These are phyloP conservation scores for Phanerochaete carnosa DNA, from an alignment of 768 basidiomycete genomes.

Conservation along the genomic window DNA sequence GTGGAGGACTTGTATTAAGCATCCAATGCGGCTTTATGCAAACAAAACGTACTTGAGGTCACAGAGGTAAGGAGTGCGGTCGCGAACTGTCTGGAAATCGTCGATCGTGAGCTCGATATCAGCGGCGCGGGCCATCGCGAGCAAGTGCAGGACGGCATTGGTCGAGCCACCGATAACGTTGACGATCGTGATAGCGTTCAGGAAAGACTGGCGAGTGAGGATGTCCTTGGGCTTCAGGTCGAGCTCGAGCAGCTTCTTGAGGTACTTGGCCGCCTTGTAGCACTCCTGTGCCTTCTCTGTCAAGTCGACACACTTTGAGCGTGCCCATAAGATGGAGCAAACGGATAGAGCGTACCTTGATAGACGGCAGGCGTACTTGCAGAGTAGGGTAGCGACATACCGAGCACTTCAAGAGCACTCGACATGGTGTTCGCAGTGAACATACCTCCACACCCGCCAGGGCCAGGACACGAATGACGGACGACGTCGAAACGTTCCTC, in stretches of 20 bases:
- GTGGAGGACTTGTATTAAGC: not conserved
- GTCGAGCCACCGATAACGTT: constrained; percentile 86
- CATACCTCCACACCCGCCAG: constrained; percentile 76
- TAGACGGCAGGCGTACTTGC: constrained; percentile 73
- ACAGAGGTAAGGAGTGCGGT: constrained; percentile 82
- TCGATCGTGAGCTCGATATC: constrained; percentile 74
- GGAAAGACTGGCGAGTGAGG: constrained; percentile 65
- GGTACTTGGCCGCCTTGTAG: constrained; percentile 68
- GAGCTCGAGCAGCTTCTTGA: constrained; percentile 68
- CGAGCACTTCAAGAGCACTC: constrained; percentile 77
- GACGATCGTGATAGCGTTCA: constrained; percentile 80
- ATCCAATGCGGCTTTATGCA: not conserved
- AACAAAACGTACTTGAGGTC: constrained; percentile 59
- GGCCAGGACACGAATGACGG: constrained; percentile 79
- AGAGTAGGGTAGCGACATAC: constrained; percentile 84
- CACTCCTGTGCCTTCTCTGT: constrained; percentile 84
- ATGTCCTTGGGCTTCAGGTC: constrained; percentile 87
- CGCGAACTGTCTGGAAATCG: constrained; percentile 79
- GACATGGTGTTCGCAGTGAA: constrained; percentile 84
- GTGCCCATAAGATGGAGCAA: not conserved
- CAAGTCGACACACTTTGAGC: not conserved
- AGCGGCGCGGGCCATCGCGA: constrained; percentile 83
- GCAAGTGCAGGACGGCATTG: constrained; percentile 80
- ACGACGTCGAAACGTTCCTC: constrained; percentile 84
- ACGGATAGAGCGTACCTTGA: constrained; percentile 44